A percentile compares a stretch with the other conserved stretches of the same genome.
These are phyloP conservation scores for Metroxylon sagu DNA, from an alignment of 176 grass and related monocot genomes.

Conservation along the genomic window DNA sequence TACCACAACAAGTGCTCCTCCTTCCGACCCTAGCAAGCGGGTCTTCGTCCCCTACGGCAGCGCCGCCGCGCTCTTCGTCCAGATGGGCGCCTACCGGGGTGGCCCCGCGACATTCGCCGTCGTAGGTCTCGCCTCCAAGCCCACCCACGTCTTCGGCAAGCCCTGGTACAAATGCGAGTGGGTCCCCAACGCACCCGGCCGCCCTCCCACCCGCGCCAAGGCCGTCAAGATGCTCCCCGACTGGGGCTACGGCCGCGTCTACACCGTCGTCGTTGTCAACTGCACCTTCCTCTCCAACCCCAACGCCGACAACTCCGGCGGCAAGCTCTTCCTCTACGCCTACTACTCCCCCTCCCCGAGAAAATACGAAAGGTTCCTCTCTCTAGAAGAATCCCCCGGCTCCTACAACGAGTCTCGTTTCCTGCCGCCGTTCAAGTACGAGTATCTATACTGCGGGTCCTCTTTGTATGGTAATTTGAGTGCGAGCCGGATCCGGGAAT, in stretches of 20 bases:
- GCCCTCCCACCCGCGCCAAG: constrained; percentile 48
- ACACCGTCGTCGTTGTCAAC: constrained; percentile 80
- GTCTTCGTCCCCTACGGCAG: too few relatives aligned
- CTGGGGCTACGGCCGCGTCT: constrained; percentile 92
- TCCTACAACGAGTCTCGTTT: constrained; percentile 51
- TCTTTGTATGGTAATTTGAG: constrained; percentile 74
- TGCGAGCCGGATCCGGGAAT: constrained; percentile 59
- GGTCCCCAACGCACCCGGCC: constrained; percentile 27
- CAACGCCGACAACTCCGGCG: constrained; percentile 60
- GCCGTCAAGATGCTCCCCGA: constrained; percentile 90
- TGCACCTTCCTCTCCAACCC: constrained; percentile 81
- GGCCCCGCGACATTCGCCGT: too few relatives aligned
- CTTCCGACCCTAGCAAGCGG: too few relatives aligned
- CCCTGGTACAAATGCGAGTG: constrained; percentile 16
- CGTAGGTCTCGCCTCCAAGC: too few relatives aligned
- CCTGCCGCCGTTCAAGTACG: constrained; percentile 55
- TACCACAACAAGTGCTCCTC: background rate
- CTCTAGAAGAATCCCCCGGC: constrained; percentile 61
- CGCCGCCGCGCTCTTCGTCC: too few relatives aligned
- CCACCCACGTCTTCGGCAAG: too few relatives aligned
- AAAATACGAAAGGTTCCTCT: constrained; percentile 69
- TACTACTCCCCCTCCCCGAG: constrained; percentile 74
- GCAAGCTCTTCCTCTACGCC: constrained; percentile 72
- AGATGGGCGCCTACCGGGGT: too few relatives aligned
- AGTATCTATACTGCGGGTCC: constrained; percentile 91